Evolutionary conservation across 2,329 filamentous ascomycete genomes (phyloP), one percentile per base, ranked within the genome.

Genomic region (Didymosphaeria variabile): DNA sequence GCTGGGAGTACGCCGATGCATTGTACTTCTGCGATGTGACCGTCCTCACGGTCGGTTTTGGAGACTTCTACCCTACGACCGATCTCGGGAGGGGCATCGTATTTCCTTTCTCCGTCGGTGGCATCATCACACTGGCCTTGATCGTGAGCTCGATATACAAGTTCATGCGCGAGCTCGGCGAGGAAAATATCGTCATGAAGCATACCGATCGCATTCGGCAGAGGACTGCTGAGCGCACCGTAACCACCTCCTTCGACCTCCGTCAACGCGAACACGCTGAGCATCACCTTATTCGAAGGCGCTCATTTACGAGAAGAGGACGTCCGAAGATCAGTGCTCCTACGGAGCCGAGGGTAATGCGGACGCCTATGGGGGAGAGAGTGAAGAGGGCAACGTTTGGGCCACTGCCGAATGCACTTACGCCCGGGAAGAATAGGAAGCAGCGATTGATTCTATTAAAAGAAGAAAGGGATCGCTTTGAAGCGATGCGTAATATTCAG

Each of bases 401-500:
- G n/a, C 61, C 58, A 12, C 54, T 67, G 1, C 59, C 62, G 1
- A 47, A 58, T 17, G 62, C 63, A 0, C 64, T 71, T 10, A 61
- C 51, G 4, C 56, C 42, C 10, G 42, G 42, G 42, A 21, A 59
- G 1, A 57, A 58, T 17, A 65, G 71, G 13, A 79, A 77, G 60
- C 80, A 81, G 9, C 86, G 83, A 63, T 70, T 88, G 0, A 67
- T 89, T 0, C 71, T 90, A 0, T 81, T 91, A 55, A 82, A 90
- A 15, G 80, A 83, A 63, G 82, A 84, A 61, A 87, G 88, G 60
- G 84, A 86, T 44, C 89, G 93, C 61, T 96, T 96, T 70, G 80
- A 89, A 19, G 82, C 93, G 1, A 96, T 97, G 94, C 88, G 93
- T 31, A 84, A 84, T 58, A 93, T 97, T 47, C 93, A 97, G 76